Evolutionary conservation across 805 yeast species (phyloP), one percentile per base, ranked within the genome.

Genomic region (Maudiozyma bulderi): DNA sequence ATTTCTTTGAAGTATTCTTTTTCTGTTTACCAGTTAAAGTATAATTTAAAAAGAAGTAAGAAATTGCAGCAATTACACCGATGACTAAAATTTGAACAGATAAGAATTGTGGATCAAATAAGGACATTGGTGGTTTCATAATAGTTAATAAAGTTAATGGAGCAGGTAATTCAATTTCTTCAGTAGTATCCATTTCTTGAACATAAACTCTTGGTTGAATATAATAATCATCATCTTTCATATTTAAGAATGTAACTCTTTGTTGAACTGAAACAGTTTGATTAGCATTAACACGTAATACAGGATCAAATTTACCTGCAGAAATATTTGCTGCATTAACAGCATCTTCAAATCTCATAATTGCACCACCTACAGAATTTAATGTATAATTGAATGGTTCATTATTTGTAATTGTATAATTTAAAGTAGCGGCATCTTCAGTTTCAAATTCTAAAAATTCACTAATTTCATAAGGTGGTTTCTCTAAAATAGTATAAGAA

Each of bases 81-180:
- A 71, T 56, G 50, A 86, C 67, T 29, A 85, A 55, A 13, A 78
- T 46, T 61, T 81, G 84, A 54, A 84, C 75, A 35, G 84, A 64
- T 50, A 87, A 61, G 59, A 88, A 76, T 66, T 82, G 80, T 11
- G 90, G 93, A 62, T 85, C 78, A 68, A 83, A 81, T 47, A 82
- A 54, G 0, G 95, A 82, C 57, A 89, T 70, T 49, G 82, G 75
- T 37, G 75, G 76, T 57, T 88, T 95, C 9, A 66, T 66, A 49
- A 89, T 76, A 26, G 71, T 64, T 43, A 85, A 69, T 51, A 81
- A 67, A 58, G 79, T 81, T 46, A 80, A 76, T 58, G 76, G 72
- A 30, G 84, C 74, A 46, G 80, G 79, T 40, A 84, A 70, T 54
- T 72, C 69, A 67, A 78, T 74, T n/a, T 43, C 41, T 3, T 40